Base-by-base conservation (phyloP, 23 red algal genomes). In the Cyanidium caldarium region DNA sequence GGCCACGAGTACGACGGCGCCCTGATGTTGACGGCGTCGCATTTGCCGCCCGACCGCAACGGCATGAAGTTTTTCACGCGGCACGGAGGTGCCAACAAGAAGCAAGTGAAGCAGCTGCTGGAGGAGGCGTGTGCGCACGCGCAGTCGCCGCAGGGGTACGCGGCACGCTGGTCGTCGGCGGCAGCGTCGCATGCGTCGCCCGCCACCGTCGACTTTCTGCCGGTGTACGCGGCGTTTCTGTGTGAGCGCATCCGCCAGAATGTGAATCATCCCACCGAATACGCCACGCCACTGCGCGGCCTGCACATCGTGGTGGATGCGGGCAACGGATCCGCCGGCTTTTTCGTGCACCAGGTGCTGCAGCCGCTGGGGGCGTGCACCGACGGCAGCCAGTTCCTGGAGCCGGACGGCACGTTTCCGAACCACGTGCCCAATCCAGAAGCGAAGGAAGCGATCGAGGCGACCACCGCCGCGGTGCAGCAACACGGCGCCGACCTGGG, bases 381-480 rank as follows among this genome's bases (percentile, higher is more conserved):
- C 26, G 30, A 66, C 12, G 87, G 87, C 19, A 42, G 34, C 34
- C 87, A 94, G 78, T 94, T 81, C 67, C 44, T 94, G 2, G 87
- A 94, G 45, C 87, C 87, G 3, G 87, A 94, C 66, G 87, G 87
- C 5, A 81, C 82, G 57, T 94, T 94, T 71, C 87, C 87, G 25
- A 94, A 94, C 57, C 87, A 94, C 42, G 80, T 85, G 13, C 87
- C 87, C 12, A 94, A 94, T 67, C 87, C 87, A 35, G 87, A 94
- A 39, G 80, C 84, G 40, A 26, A 65, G 17, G 66, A 77, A 35
- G 87, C 87, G 35, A 84, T 94, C 79, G 19, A 31, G 19, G 72
- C 76, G 74, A 80, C 80, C 30, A 46, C 70, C 2, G 68, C 70
- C 35, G 65, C 80, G 19, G 68, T 68, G 2, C 75, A 46, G 58